Base-by-base conservation (phyloP, 2,329 filamentous ascomycete species). In the Ophiosphaerella narmari region DNA sequence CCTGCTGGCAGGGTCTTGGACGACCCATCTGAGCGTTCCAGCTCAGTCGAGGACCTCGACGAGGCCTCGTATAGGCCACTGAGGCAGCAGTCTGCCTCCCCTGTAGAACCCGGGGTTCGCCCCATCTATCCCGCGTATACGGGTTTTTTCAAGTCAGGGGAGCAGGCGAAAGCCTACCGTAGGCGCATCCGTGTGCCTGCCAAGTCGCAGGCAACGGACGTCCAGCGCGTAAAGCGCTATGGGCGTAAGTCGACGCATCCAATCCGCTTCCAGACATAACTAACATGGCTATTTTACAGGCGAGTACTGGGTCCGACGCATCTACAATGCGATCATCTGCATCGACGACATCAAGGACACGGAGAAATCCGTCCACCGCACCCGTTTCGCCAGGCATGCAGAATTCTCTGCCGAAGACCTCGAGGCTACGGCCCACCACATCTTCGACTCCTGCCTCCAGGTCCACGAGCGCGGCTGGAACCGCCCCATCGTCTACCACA, bases 271-370 rank as follows among this genome's bases (percentile, higher is more conserved):
- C 6, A 45, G 24, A 14, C 13, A 18, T 7, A 16, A 29, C 48
- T 57, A 38, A 57, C 24, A 34, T 24, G 24, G 39, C 26, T 14
- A n/a, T 0, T 11, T 24, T 23, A 24, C 23, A 59, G 57, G 57
- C n/a, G 46, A 52, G 7, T 66, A 65, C 59, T 71, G 68, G 68
- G 66, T 68, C 5, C 50, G 50, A n/a, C 58, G 59, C 9, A 57
- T 71, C 45, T 70, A 66, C 54, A 50, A 67, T 2, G 46, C 67
- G 40, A 70, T 71, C 54, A 63, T 69, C 50, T 52, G 66, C 49
- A 45, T 55, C 9, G n/a, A 36, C 21, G 3, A 47, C 24, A 52
- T 66, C 31, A 52, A 39, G 35, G 68, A 71, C 48, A 36, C 55
- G 32, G 21, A 4, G 1, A 5, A 24, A 0, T 65, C 61, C 0